A percentile compares a stretch with the other conserved stretches of the same genome.
Conservation (phyloP, 2,329 filamentous ascomycete genomes). For the Blastomyces percursus region DNA sequence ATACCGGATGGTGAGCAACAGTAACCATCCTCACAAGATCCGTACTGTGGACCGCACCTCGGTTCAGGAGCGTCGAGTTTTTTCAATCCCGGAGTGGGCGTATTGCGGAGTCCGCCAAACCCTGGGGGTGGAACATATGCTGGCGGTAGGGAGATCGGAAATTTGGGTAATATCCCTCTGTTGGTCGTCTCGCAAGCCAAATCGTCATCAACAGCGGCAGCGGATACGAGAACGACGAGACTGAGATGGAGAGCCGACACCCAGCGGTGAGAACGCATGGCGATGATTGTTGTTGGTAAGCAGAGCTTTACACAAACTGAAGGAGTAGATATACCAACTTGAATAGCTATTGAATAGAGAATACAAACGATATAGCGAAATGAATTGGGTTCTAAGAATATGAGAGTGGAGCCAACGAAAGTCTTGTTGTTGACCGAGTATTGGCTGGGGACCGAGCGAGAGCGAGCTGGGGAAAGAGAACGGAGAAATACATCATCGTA, state of each 20-base stretch:
- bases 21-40: constrained; percentile 25
- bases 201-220: not conserved
- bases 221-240: not conserved
- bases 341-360: not conserved
- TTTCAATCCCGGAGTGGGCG: not conserved
- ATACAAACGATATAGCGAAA: not conserved
- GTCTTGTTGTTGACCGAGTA: not conserved
- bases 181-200: not conserved
- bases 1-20: constrained; percentile 33
- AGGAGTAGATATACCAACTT: not conserved
- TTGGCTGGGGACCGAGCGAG: not conserved
- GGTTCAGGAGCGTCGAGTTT: constrained; percentile 5
- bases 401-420: constrained; percentile 9
- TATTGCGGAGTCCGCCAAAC: constrained; percentile 5
- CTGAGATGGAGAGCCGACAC: constrained; percentile 1
- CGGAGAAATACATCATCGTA: not conserved
- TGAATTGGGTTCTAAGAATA: not conserved
- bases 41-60: constrained; percentile 27
- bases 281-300: not conserved
- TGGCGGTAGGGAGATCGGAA: constrained; percentile 9
- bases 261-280: not conserved
- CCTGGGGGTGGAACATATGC: constrained; percentile 8
- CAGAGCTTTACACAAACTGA: not conserved
- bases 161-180: not conserved
- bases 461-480: not conserved